Evolutionary conservation across 2,329 filamentous ascomycete species (phyloP).

Genomic region (Fusarium graminum): DNA sequence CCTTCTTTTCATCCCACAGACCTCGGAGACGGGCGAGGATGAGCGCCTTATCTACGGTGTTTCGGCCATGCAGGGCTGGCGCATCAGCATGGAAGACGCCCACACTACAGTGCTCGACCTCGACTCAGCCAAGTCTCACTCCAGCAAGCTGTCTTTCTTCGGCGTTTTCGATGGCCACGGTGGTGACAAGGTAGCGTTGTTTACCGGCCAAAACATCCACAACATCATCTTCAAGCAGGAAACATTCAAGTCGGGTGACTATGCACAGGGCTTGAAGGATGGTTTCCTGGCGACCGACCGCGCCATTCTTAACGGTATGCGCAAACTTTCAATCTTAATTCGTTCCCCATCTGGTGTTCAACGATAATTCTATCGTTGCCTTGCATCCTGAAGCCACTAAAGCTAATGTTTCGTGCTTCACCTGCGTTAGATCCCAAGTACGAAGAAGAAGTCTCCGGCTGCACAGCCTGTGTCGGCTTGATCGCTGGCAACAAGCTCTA

Average conservation of each 20-base stretch:
- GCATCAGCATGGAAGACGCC: conserved; percentile 99
- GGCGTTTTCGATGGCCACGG: conserved; percentile 98
- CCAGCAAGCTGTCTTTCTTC: conserved; percentile 90
- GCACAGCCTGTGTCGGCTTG: conserved; percentile 92
- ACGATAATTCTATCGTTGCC: background rate
- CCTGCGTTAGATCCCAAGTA: conserved; percentile 84
- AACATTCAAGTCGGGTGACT: conserved; percentile 89
- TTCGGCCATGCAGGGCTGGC: conserved; percentile 99
- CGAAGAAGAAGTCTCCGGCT: conserved; percentile 97
- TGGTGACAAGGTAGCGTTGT: conserved; percentile 94
- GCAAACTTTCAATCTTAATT: conserved; percentile 26
- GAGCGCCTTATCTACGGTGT: conserved; percentile 92
- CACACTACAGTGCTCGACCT: conserved; percentile 92
- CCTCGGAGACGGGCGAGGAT: conserved; percentile 91
- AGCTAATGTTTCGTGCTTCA: conserved; percentile 35
- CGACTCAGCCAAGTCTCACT: conserved; percentile 71
- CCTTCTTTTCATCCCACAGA: conserved; percentile 62
- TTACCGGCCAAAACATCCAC: conserved; percentile 92
- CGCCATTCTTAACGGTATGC: conserved; percentile 91
- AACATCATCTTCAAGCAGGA: conserved; percentile 96
- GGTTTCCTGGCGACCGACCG: conserved; percentile 96
- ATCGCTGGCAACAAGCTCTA: conserved; percentile 94
- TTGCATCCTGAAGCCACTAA: conserved; percentile 7
- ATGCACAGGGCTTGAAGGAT: conserved; percentile 96
- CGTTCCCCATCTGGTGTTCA: conserved; percentile 20